phyloP scores from a whole-genome alignment of 805 yeast genomes.

The Candida gorgasii region DNA sequence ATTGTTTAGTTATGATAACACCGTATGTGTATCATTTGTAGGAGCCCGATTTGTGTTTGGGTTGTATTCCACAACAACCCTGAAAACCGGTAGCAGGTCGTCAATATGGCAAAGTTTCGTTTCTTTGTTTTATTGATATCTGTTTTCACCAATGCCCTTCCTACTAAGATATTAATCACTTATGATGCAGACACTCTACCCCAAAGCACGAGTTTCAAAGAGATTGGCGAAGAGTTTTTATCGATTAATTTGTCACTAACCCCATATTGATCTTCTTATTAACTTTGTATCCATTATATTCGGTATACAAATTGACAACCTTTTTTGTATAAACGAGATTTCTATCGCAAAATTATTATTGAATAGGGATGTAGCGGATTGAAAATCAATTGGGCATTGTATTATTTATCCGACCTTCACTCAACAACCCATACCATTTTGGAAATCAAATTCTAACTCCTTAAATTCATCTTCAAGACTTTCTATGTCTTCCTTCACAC shows the following conservation, averaged over 20 bases:
- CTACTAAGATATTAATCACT: constrained; percentile 53
- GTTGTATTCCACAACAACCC: constrained; percentile 21
- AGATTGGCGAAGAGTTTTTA: constrained; percentile 26
- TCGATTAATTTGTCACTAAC: constrained; percentile 40
- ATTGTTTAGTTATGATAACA: neutral
- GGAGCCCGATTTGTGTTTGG: constrained; percentile 2
- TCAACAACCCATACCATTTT: too few relatives aligned
- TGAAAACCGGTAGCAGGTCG: constrained; percentile 32
- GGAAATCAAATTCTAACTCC: too few relatives aligned
- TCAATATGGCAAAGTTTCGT: constrained; percentile 55
- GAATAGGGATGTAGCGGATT: too few relatives aligned
- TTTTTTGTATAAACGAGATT: neutral
- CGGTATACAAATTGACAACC: neutral
- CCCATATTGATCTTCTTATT: constrained; percentile 61
- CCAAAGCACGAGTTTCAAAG: constrained; percentile 24
- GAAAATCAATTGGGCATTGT: too few relatives aligned
- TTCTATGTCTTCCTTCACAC: too few relatives aligned
- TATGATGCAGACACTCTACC: constrained; percentile 36
- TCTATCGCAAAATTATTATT: neutral
- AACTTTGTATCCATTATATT: constrained; percentile 13
- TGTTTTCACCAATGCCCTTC: constrained; percentile 51
- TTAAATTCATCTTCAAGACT: too few relatives aligned
- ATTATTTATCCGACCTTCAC: too few relatives aligned
- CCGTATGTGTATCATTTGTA: constrained; percentile 13
- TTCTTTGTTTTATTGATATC: constrained; percentile 58